A percentile compares a stretch with the other conserved stretches of the same genome.
Conservation (phyloP, 257 asterid species). For the Gardenia jasminoides region DNA sequence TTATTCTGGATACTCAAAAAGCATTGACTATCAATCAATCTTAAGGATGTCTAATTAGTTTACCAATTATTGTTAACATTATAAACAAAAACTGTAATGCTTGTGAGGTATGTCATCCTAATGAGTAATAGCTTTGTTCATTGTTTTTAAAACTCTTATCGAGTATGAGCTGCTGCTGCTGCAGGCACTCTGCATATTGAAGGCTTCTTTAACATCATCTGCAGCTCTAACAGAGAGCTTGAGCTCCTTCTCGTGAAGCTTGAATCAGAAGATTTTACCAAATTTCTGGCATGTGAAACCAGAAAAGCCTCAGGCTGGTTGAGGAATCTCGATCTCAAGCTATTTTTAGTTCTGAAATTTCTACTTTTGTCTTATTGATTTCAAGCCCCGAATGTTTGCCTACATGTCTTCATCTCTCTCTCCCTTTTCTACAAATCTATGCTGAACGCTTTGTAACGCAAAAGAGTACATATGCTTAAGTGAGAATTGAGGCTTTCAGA, state of each 20-base stretch:
- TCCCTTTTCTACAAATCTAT: not conserved
- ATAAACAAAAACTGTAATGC: too few relatives aligned
- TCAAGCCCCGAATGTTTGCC: not conserved
- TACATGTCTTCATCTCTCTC: not conserved
- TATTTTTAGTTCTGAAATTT: not conserved
- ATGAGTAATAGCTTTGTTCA: too few relatives aligned
- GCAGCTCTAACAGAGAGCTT: not conserved
- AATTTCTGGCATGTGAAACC: not conserved
- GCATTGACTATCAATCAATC: not conserved
- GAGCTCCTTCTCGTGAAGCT: not conserved
- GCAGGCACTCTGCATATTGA: not conserved
- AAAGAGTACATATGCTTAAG: not conserved
- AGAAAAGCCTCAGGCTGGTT: not conserved
- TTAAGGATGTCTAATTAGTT: not conserved
- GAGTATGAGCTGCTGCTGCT: too few relatives aligned
- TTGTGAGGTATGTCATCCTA: too few relatives aligned
- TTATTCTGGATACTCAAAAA: not conserved
- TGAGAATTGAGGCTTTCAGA: not conserved
- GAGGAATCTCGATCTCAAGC: not conserved
- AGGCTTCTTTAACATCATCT: not conserved
- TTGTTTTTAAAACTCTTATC: too few relatives aligned
- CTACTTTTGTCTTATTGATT: not conserved
- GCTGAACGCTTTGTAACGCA: not conserved
- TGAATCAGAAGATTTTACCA: not conserved
- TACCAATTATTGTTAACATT: too few relatives aligned